Percentiles rank a stretch among this genome's conserved stretches.
These are phyloP conservation scores for Avena sativa DNA, from an alignment of 176 grass and related monocot species.

Conservation along the genomic window DNA sequence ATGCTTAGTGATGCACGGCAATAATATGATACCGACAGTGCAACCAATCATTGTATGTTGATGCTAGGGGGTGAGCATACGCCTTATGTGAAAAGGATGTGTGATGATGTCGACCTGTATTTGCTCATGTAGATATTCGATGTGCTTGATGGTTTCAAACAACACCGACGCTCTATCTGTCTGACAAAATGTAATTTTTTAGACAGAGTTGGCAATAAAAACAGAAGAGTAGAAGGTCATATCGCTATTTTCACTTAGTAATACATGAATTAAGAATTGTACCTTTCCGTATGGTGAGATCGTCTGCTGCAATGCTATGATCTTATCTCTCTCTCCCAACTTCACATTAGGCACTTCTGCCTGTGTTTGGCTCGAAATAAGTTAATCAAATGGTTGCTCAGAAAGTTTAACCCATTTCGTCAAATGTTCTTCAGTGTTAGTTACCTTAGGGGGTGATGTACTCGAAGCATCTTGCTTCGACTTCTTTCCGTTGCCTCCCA, in stretches of 20 bases:
- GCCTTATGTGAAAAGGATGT: not conserved
- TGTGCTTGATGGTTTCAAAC: slow-evolving; percentile 75
- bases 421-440: not conserved
- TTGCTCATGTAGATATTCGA: slow-evolving; percentile 79
- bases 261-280: slow-evolving; percentile 8
- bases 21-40: not conserved
- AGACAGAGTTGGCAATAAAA: slow-evolving; percentile 17
- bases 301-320: slow-evolving; percentile 77
- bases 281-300: slow-evolving; percentile 93
- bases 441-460: slow-evolving; percentile 46
- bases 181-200: slow-evolving; percentile 44
- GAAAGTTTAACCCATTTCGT: not conserved
- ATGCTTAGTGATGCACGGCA: not conserved
- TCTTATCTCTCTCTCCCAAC: slow-evolving; percentile 74
- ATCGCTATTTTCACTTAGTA: not conserved
- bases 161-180: slow-evolving; percentile 85
- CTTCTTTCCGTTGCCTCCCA: slow-evolving; percentile 46
- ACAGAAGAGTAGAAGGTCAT: not conserved
- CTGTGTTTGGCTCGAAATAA: slow-evolving; percentile 40
- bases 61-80: slow-evolving; percentile 6
- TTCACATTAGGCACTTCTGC: slow-evolving; percentile 64
- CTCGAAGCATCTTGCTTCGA: slow-evolving; percentile 47
- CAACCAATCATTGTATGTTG: not conserved
- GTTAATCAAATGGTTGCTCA: not conserved
- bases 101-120: slow-evolving; percentile 55